These are phyloP conservation scores for Globisporangium polare DNA, from an alignment of 352 stramenopile genomes.

Conservation along the genomic window DNA sequence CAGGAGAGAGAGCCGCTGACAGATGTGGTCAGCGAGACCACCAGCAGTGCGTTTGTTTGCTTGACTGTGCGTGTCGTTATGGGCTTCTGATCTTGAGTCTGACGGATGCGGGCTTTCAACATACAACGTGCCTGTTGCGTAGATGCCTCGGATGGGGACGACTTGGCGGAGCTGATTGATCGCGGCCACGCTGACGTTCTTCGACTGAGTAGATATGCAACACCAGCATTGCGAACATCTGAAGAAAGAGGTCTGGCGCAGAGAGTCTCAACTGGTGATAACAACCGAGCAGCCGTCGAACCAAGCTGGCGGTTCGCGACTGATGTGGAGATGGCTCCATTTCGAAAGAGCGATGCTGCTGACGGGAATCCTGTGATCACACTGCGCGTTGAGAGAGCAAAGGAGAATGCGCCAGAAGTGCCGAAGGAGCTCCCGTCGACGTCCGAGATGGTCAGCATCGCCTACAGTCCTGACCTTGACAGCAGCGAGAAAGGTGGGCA, in stretches of 20 bases:
- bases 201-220: not conserved
- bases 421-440: conserved; percentile 33
- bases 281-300: not conserved
- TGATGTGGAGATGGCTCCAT: not conserved
- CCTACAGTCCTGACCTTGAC: not conserved
- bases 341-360: not conserved
- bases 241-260: not conserved
- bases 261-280: not conserved
- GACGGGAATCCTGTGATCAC: conserved; percentile 3
- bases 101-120: not conserved
- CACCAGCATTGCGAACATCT: not conserved
- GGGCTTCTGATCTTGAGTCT: not conserved
- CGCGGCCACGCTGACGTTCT: not conserved
- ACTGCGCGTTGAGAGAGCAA: conserved; percentile 8
- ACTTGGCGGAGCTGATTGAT: conserved; percentile 24
- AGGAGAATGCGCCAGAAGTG: not conserved
- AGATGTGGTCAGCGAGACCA: conserved; percentile 14
- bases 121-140: not conserved
- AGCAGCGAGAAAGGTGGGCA: not conserved
- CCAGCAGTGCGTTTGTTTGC: conserved; percentile 12
- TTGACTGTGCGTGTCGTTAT: not conserved
- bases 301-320: not conserved
- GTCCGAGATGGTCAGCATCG: conserved; percentile 37
- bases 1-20: not conserved
- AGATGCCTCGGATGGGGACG: conserved; percentile 27